Evolutionary conservation across 108 stramenopile species (phyloP).

Genomic region (Discostella pseudostelligera): DNA sequence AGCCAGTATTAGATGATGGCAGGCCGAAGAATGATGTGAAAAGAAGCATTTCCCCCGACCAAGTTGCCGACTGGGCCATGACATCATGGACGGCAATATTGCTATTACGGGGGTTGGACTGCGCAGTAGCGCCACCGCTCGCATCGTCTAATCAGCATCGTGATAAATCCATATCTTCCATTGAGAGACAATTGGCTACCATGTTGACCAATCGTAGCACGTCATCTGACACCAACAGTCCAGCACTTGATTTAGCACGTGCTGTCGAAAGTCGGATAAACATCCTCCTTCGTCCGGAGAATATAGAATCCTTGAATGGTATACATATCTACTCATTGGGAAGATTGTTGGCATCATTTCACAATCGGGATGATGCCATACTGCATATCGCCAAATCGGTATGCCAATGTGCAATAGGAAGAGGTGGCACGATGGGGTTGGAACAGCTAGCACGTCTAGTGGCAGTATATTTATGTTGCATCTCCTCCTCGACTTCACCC

Average conservation of each 20-base stretch:
- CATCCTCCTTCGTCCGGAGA: slow-evolving; percentile 15
- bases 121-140: background rate
- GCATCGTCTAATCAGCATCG: background rate
- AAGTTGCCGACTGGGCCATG: slow-evolving; percentile 34
- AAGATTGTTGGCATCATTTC: slow-evolving; percentile 15
- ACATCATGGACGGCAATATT: slow-evolving; percentile 37
- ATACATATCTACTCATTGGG: slow-evolving; percentile 26
- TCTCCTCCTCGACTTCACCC: background rate
- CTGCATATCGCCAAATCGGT: slow-evolving; percentile 22
- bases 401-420: slow-evolving; percentile 6
- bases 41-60: background rate
- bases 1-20: background rate
- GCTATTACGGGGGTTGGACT: slow-evolving; percentile 29
- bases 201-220: slow-evolving; percentile 19
- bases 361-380: slow-evolving; percentile 14
- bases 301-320: slow-evolving; percentile 24
- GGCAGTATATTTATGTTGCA: slow-evolving; percentile 22
- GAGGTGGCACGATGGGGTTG: slow-evolving; percentile 10
- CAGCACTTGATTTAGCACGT: slow-evolving; percentile 2
- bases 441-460: slow-evolving; percentile 28
- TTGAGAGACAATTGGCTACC: slow-evolving; percentile 22
- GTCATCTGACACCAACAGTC: background rate
- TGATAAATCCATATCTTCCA: slow-evolving; percentile 1
- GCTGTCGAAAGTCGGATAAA: slow-evolving; percentile 26
- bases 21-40: background rate